Conservation (phyloP, 192 early-diverging fungal genomes). For the Entomortierella beljakovae region DNA sequence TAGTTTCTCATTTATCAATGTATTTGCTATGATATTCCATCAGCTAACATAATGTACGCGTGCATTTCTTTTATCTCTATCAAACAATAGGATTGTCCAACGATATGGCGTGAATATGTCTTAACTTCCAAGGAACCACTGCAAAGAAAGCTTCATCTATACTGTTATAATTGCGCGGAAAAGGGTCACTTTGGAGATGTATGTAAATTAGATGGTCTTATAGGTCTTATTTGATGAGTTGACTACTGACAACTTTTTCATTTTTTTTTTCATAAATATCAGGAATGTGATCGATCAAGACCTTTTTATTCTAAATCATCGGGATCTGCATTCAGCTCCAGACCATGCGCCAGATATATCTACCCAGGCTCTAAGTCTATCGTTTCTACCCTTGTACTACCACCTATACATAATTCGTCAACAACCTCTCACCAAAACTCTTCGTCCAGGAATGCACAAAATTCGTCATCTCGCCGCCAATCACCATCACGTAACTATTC, state of each 20-base stretch:
- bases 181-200: slow-evolving; percentile 50
- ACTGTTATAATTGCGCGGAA: slow-evolving; percentile 44
- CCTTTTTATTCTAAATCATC: slow-evolving; percentile 2
- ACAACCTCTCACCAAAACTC: neutral
- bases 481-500: neutral
- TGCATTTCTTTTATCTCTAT: too few relatives aligned
- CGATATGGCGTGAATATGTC: slow-evolving; percentile 37
- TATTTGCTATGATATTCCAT: neutral
- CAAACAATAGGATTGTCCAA: slow-evolving; percentile 30
- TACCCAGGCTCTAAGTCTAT: neutral
- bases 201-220: neutral
- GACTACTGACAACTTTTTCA: neutral
- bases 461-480: neutral
- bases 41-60: too few relatives aligned
- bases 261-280: neutral
- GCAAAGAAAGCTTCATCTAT: slow-evolving; percentile 3
- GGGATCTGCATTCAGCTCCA: neutral
- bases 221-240: neutral
- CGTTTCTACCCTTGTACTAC: too few relatives aligned
- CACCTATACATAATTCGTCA: neutral
- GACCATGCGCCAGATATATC: neutral
- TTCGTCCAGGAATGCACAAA: neutral
- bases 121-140: neutral
- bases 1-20: neutral
- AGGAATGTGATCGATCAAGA: slow-evolving; percentile 19